Evolutionary conservation across 768 basidiomycete species (phyloP).

Genomic region (Lanmaoa rubissima): DNA sequence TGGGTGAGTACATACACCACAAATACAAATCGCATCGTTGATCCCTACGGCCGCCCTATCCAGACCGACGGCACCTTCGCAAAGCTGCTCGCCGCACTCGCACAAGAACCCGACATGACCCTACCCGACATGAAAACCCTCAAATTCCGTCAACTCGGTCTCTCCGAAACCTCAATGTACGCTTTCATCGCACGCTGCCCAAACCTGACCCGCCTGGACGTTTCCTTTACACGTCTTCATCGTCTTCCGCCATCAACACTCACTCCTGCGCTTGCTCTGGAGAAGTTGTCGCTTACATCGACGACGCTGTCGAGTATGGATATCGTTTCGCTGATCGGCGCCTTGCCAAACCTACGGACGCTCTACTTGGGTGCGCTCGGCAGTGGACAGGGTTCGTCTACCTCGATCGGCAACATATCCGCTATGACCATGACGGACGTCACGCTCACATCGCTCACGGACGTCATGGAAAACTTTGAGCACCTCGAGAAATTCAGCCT

Average conservation of each 20-base stretch:
- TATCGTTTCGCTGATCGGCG: constrained; percentile 39
- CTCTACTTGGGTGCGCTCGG: constrained; percentile 62
- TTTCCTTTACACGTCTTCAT: constrained; percentile 60
- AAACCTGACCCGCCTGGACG: constrained; percentile 52
- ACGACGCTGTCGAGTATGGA: constrained; percentile 43
- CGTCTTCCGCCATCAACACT: constrained; percentile 28
- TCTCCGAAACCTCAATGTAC: constrained; percentile 50
- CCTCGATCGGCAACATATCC: constrained; percentile 44
- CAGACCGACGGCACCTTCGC: constrained; percentile 59
- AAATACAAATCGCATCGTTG: not conserved
- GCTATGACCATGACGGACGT: constrained; percentile 58
- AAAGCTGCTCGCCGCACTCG: constrained; percentile 38
- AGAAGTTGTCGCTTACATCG: constrained; percentile 66
- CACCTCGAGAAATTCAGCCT: constrained; percentile 54
- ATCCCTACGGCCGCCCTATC: not conserved
- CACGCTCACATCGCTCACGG: constrained; percentile 43
- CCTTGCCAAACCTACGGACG: constrained; percentile 42
- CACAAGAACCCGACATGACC: constrained; percentile 22
- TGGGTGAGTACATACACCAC: constrained; percentile 44
- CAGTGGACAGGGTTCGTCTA: constrained; percentile 41
- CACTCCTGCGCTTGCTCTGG: constrained; percentile 30
- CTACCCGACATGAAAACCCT: constrained; percentile 48
- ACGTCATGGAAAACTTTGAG: constrained; percentile 34
- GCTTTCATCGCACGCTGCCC: constrained; percentile 47
- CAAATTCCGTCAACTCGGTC: constrained; percentile 54